Evolutionary conservation across 306 rosid genomes (phyloP), one percentile per base, ranked within the genome.

Genomic region (Fagus crenata): DNA sequence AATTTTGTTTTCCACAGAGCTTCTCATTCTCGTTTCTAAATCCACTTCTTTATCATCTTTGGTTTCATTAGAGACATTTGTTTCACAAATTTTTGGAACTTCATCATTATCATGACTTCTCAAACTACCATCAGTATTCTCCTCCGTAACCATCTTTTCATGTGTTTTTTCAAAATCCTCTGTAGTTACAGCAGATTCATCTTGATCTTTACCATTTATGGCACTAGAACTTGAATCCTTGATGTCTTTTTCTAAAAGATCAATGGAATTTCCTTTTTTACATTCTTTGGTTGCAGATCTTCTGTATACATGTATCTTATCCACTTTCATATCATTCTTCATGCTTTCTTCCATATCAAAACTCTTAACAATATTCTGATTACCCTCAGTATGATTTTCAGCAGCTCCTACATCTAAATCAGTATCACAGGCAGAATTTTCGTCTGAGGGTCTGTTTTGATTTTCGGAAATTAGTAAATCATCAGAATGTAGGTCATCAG

Each of bases 271-370:
- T 76, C 87, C 90, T 71, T 86, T 90, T 67, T 90, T 89, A 59
- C 89, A 75, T 72, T 93, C 98, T 85, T 89, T 93, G 53, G 84
- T 68, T 69, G 75, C 43, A 76, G 93, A 89, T 90, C 97, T 86
- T 84, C 81, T 88, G 82, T 92, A 91, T 14, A 91, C 97, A 72
- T 92, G 75, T 68, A 92, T 72, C 75, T 72, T 81, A 77, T 91
- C 98, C 73, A 78, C 87, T 82, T 74, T 75, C 41, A 70, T 18
- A 76, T 88, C 85, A 79, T 46, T 83, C 79, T 86, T 88, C 86
- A 70, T 76, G 76, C 67, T 76, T 77, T 76, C 89, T 81, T 85
- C 92, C 84, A 82, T 81, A 73, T 86, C 91, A 81, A 74, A 75
- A 80, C 61, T 83, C 54, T 80, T 80, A 75, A 61, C 74, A 39